Percentiles rank a stretch among this genome's conserved stretches.
Conservation (phyloP, 345 rosid genomes). For the Euphorbia peplus region DNA sequence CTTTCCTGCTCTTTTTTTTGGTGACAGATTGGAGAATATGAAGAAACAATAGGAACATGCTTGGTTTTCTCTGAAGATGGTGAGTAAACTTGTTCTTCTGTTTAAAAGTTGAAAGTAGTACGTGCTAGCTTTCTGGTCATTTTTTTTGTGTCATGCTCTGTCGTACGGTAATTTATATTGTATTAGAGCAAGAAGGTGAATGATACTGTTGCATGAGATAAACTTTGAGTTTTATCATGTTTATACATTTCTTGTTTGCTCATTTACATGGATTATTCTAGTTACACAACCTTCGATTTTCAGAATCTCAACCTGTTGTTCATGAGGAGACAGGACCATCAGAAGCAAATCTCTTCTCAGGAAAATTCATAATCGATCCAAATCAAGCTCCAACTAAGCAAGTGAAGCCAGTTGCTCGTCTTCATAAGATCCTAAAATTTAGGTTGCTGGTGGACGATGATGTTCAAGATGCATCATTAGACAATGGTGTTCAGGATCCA, state of each 20-base stretch:
- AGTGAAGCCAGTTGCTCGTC: slow-evolving; percentile 47
- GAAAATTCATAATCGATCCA: slow-evolving; percentile 35
- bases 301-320: slow-evolving; percentile 35
- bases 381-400: slow-evolving; percentile 42
- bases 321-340: slow-evolving; percentile 48
- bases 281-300: slow-evolving; percentile 3
- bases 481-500: not conserved
- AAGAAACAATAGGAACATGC: slow-evolving; percentile 61
- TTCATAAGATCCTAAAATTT: slow-evolving; percentile 59
- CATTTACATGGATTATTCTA: not conserved
- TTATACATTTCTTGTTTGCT: too few species aligned
- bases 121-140: not conserved
- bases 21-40: slow-evolving; percentile 53
- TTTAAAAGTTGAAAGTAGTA: not conserved
- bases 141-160: not conserved
- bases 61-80: slow-evolving; percentile 49
- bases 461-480: slow-evolving; percentile 25
- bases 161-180: not conserved
- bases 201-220: not conserved
- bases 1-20: not conserved
- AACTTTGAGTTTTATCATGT: not conserved
- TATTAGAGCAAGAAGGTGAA: not conserved
- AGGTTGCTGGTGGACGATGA: slow-evolving; percentile 39
- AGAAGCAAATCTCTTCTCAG: slow-evolving; percentile 41
- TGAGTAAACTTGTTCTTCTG: slow-evolving; percentile 22